Evolutionary conservation across 805 yeast species (phyloP), one percentile per base, ranked within the genome.

Genomic region (Kazachstania martiniae): DNA sequence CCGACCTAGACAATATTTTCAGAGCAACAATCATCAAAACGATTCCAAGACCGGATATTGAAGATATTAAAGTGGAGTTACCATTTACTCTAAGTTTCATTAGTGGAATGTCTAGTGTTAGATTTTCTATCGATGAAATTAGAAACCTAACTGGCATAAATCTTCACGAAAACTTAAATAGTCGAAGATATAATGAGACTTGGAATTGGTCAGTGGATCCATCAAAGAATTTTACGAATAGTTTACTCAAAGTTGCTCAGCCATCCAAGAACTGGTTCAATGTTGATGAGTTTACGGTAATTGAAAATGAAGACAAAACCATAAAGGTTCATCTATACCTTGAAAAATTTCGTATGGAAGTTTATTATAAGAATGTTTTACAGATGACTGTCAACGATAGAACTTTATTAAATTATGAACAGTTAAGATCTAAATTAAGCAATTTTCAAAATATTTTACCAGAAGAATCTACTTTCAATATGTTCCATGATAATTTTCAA

Each of bases 341-440:
- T 27, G 46, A 51, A 8, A 75, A 80, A 0, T 43, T 42, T 31
- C 18, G 32, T n/a, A 21, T 44, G 10, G 57, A 62, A 1, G 46
- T 85, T 2, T 60, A 35, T 15, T 61, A 69, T 33, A 54, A 72
- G 2, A 70, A 64, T 4, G 54, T 59, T 13, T 52, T 57, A 0
- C 72, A 73, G 38, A 43, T 85, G 9, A 58, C 70, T 1, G 48
- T 87, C 13, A 91, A 91, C 53, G 86, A 77, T 32, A 63, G 76
- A 26, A 61, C 71, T 21, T 68, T 84, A 29, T 58, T 91, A 37
- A 89, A 89, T 48, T 37, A 79, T n/a, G 99, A 91, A 53, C 96
- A 89, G 47, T 70, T 65, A 52, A 66, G 96, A 49, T 52, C 65
- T 1, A 47, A 53, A 38, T 68, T 62, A 6, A 55, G 58, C n/a